Evolutionary conservation across 441 rosid genomes (phyloP).

Genomic region (Omphalea diandra): DNA sequence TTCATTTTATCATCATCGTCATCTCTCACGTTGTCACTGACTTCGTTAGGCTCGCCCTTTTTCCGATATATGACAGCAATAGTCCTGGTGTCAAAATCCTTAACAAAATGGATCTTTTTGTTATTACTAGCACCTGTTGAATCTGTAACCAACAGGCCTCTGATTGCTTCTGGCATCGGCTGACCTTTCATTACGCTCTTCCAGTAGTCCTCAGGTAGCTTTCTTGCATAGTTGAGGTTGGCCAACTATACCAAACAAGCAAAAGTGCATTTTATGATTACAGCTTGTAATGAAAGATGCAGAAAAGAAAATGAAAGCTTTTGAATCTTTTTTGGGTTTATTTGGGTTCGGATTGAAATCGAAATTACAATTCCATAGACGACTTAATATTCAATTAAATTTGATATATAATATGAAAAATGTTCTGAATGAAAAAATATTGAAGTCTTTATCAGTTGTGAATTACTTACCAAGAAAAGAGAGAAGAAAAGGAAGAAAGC

Average conservation of each 20-base stretch:
- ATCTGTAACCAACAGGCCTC: constrained; percentile 16
- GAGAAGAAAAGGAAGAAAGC: constrained; percentile 22
- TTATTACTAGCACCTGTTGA: not conserved
- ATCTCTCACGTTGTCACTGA: too few relatives aligned
- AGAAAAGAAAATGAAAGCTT: not conserved
- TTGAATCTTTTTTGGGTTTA: too few relatives aligned
- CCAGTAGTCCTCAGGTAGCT: constrained; percentile 36
- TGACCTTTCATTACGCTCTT: constrained; percentile 31
- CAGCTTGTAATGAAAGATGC: not conserved
- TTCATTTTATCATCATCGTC: constrained; percentile 9
- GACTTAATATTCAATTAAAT: not conserved
- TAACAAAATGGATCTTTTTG: constrained; percentile 17
- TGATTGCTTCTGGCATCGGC: constrained; percentile 28
- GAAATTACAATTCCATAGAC: too few relatives aligned
- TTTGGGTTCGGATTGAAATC: too few relatives aligned
- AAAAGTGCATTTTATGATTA: too few relatives aligned
- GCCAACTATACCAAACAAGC: constrained; percentile 15
- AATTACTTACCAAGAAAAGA: constrained; percentile 29
- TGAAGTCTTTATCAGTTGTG: not conserved
- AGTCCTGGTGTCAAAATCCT: constrained; percentile 27
- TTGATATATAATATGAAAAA: not conserved
- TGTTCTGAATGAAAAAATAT: not conserved
- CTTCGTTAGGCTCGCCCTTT: not conserved
- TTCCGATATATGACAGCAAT: constrained; percentile 34
- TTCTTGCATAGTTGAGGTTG: constrained; percentile 29